Evolutionary conservation across 2,329 filamentous ascomycete genomes (phyloP).

Genomic region (Colletotrichum lindemuthianum): DNA sequence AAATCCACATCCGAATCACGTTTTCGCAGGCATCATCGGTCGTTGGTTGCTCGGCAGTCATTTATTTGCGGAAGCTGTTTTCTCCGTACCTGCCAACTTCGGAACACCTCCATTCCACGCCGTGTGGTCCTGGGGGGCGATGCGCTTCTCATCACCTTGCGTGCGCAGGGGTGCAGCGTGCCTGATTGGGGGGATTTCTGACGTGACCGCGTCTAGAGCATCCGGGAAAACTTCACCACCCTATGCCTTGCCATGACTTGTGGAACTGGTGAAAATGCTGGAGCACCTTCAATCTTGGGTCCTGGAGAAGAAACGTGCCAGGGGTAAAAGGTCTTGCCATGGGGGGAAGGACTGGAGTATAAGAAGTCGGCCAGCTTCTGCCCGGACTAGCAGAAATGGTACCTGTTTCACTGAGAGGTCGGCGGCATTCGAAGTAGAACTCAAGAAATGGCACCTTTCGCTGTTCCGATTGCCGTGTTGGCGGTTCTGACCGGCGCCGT

Average conservation of each 20-base stretch:
- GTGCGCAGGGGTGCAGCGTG: slow-evolving; percentile 1
- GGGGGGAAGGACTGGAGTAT: not conserved
- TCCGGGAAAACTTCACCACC: slow-evolving; percentile 10
- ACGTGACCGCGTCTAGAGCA: slow-evolving; percentile 8
- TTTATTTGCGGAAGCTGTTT: slow-evolving; percentile 27
- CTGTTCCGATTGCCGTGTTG: not conserved
- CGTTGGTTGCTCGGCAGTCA: not conserved
- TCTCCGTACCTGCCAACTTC: slow-evolving; percentile 9
- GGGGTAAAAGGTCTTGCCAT: not conserved
- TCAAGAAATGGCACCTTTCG: slow-evolving; percentile 1
- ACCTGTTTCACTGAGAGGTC: not conserved
- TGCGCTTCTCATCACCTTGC: not conserved
- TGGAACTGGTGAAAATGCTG: slow-evolving; percentile 8
- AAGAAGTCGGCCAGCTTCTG: slow-evolving; percentile 1
- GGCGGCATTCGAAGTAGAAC: not conserved
- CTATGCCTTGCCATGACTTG: not conserved
- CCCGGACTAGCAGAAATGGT: too few relatives aligned
- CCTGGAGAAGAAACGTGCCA: too few relatives aligned
- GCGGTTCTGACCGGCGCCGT: slow-evolving; percentile 6
- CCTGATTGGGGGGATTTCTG: slow-evolving; percentile 29
- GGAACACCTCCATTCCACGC: not conserved
- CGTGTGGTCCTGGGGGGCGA: not conserved
- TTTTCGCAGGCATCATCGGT: too few relatives aligned
- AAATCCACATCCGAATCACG: too few relatives aligned
- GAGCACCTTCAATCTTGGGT: not conserved